Evolutionary conservation across 2,329 filamentous ascomycete species (phyloP), one percentile per base, ranked within the genome.

Genomic region (Sporothrix curviconia): DNA sequence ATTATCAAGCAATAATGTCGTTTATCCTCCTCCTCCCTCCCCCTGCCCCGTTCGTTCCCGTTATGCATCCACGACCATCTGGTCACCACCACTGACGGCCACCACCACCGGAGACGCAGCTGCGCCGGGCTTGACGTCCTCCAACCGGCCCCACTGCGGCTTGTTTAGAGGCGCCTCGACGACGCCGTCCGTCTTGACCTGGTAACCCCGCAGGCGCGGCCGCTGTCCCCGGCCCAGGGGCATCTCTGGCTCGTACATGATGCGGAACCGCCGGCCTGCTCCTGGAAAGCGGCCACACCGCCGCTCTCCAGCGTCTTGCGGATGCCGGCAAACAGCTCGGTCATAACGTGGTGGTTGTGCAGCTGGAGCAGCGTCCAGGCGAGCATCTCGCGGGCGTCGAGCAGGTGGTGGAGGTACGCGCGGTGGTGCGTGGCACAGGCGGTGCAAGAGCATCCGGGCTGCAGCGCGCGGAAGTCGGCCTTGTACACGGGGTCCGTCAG

Each of bases 321-420:
- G 7, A 96, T 76, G 0, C 77, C 80, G 0, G 75, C 70, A 70
- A 97, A 96, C 74, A 97, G 96, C 0, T 73, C 66, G 46, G 82
- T 79, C 55, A 95, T 71, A 7, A 87, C 73, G 60, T 85, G 79
- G 69, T 95, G 85, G 69, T 99, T 99, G 73, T 99, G 94, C 3
- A 96, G 80, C 70, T 97, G 92, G 7, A 99, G 78, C 7, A 99
- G 78, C 0, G 87, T 89, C 94, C 94, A 99, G 24, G 87, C 92
- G 4, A 96, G 83, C 94, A 99, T 97, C 72, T 99, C 94, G 67
- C 92, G 95, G 0, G 94, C 91, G 47, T 83, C 79, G 6, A 99
- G 81, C 1, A 97, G 79, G 70, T 99, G 94, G 63, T 91, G 87
- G 36, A 99, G 68, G 71, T 89, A 99, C 0, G 94, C 92, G 51